A percentile compares a stretch with the other conserved stretches of the same genome.
These are phyloP conservation scores for Saccharomyces jurei DNA, from an alignment of 805 yeast genomes.

Conservation along the genomic window DNA sequence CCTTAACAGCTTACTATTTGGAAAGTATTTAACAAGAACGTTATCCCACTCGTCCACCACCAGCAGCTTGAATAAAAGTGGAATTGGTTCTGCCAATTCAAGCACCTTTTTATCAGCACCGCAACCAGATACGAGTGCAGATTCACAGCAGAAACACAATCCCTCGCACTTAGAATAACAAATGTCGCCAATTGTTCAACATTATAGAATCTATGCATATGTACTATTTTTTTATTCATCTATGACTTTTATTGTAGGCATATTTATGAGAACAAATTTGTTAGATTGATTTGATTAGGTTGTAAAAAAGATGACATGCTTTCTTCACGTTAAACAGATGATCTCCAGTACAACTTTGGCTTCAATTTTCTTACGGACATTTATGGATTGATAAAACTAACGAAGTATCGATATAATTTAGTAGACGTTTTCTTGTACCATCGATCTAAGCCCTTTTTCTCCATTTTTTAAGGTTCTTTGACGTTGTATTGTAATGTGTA, in stretches of 20 bases:
- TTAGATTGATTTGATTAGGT: neutral
- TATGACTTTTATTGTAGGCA: neutral
- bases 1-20: neutral
- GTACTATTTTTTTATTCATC: neutral
- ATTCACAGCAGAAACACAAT: neutral
- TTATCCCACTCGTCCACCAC: neutral
- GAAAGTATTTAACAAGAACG: neutral
- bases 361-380: neutral
- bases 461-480: slow-evolving; percentile 8
- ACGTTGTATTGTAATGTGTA: slow-evolving; percentile 20
- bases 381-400: too few relatives aligned
- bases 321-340: too few relatives aligned
- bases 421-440: too few relatives aligned
- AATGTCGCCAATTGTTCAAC: neutral
- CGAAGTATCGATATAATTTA: too few relatives aligned
- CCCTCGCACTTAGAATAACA: neutral
- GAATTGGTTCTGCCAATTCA: neutral
- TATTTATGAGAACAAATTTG: neutral
- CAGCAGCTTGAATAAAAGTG: neutral
- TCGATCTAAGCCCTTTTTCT: too few relatives aligned
- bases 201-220: neutral
- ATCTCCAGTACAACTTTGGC: neutral
- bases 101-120: neutral
- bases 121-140: neutral
- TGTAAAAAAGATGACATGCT: neutral